These are phyloP conservation scores for Citeromyces matritensis DNA, from an alignment of 805 yeast species.

Conservation along the genomic window DNA sequence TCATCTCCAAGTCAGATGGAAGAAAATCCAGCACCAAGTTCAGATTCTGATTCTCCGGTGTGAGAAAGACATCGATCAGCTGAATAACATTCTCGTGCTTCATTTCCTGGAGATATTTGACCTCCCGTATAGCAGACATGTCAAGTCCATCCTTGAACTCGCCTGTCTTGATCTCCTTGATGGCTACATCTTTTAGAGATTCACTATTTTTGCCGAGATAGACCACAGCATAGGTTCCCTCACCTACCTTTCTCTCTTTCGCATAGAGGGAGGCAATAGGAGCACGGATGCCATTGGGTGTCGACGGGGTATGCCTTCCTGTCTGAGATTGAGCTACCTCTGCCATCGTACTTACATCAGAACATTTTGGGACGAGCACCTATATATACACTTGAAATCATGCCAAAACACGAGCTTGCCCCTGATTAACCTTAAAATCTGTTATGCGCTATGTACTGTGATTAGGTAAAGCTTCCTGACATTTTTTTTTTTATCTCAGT, in stretches of 20 bases:
- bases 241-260: slow-evolving; percentile 83
- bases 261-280: slow-evolving; percentile 10
- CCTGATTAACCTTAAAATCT: no score
- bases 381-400: no score
- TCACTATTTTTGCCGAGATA: slow-evolving; percentile 59
- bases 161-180: slow-evolving; percentile 90
- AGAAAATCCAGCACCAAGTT: slow-evolving; percentile 87
- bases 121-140: slow-evolving; percentile 94
- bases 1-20: slow-evolving; percentile 82
- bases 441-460: no score
- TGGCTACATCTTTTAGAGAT: slow-evolving; percentile 57
- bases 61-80: slow-evolving; percentile 73
- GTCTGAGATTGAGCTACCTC: no score
- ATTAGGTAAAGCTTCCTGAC: no score
- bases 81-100: slow-evolving; percentile 74
- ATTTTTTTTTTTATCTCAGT: no score
- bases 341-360: slow-evolving; percentile 4
- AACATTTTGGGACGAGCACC: no score
- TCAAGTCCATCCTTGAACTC: slow-evolving; percentile 92
- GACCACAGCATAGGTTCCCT: slow-evolving; percentile 97
- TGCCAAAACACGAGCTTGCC: no score
- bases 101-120: slow-evolving; percentile 75
- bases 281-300: background rate
- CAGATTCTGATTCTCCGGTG: slow-evolving; percentile 30
- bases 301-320: background rate